Conservation (phyloP, 108 stramenopile genomes). For the Licmophora abbreviata region DNA sequence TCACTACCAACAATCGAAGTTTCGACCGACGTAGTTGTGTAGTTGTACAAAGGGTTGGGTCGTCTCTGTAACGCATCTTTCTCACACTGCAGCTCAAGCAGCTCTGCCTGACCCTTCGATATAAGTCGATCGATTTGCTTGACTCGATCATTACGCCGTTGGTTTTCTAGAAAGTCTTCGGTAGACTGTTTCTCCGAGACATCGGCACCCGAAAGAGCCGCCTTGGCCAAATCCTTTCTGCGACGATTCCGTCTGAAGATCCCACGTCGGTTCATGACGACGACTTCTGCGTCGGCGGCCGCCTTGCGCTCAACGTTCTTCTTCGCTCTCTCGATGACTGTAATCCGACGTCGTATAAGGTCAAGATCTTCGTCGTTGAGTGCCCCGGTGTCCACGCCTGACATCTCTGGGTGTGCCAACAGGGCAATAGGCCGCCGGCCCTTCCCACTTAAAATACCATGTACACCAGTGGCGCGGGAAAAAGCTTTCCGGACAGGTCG, state of each 20-base stretch:
- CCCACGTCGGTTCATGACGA: not conserved
- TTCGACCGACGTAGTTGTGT: constrained; percentile 31
- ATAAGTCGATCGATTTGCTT: constrained; percentile 71
- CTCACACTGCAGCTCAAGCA: constrained; percentile 70
- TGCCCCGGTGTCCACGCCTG: not conserved
- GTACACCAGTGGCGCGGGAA: constrained; percentile 62
- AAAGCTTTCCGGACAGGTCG: constrained; percentile 59
- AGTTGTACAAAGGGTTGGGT: constrained; percentile 84
- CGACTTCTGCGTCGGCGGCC: constrained; percentile 3
- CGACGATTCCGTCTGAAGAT: constrained; percentile 2
- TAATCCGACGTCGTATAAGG: constrained; percentile 17
- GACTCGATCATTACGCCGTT: constrained; percentile 46
- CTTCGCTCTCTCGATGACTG: constrained; percentile 32
- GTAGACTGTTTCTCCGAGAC: not conserved
- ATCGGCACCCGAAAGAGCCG: not conserved
- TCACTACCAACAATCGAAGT: not conserved
- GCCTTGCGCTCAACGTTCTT: constrained; percentile 8
- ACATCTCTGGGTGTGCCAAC: constrained; percentile 1
- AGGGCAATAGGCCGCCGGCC: not conserved
- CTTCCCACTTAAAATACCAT: constrained; percentile 81
- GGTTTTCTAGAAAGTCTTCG: not conserved
- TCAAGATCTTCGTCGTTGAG: constrained; percentile 14
- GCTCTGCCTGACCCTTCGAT: constrained; percentile 30
- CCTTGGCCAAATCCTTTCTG: not conserved
- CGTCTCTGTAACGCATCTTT: constrained; percentile 72